A percentile compares a stretch with the other conserved stretches of the same genome.
Evolutionary conservation across 2,329 filamentous ascomycete species (phyloP).

Genomic region (Escovopsis sp.): DNA sequence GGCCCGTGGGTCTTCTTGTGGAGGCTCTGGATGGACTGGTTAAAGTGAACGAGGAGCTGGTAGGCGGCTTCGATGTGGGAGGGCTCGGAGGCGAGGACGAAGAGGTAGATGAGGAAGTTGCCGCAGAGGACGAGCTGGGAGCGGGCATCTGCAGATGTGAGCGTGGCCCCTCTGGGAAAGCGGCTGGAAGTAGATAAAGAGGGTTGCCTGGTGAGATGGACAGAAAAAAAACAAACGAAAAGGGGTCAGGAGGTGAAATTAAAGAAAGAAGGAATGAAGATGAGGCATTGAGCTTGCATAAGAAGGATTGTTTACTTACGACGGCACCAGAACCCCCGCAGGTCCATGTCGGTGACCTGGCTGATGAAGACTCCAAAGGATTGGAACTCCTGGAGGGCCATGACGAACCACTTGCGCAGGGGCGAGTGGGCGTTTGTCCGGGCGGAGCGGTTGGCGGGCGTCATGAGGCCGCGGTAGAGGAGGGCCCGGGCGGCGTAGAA

Average conservation of each 20-base stretch:
- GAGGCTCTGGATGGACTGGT: slow-evolving; percentile 21
- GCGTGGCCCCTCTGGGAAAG: too few relatives aligned
- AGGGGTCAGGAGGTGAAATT: neutral
- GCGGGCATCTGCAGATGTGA: slow-evolving; percentile 14
- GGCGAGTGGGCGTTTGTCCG: slow-evolving; percentile 22
- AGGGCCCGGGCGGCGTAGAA: slow-evolving; percentile 28
- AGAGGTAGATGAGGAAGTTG: slow-evolving; percentile 34
- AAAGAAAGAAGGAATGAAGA: too few relatives aligned
- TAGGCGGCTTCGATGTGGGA: slow-evolving; percentile 21
- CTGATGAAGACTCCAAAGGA: slow-evolving; percentile 24
- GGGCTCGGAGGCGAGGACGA: slow-evolving; percentile 25
- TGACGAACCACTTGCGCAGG: slow-evolving; percentile 20
- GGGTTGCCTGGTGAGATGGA: too few relatives aligned
- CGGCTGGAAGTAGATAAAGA: too few relatives aligned
- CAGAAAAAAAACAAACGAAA: neutral
- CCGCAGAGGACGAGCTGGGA: slow-evolving; percentile 32
- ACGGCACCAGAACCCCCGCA: slow-evolving; percentile 30
- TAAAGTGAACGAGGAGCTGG: slow-evolving; percentile 22
- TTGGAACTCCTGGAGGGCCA: slow-evolving; percentile 21
- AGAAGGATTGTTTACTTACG: slow-evolving; percentile 17
- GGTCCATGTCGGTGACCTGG: slow-evolving; percentile 18
- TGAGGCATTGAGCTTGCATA: too few relatives aligned
- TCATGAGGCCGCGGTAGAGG: slow-evolving; percentile 29
- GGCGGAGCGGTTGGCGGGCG: slow-evolving; percentile 26
- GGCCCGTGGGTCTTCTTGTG: slow-evolving; percentile 16